phyloP scores from a whole-genome alignment of 2,329 filamentous ascomycete species.

The Cladosporium velox region DNA sequence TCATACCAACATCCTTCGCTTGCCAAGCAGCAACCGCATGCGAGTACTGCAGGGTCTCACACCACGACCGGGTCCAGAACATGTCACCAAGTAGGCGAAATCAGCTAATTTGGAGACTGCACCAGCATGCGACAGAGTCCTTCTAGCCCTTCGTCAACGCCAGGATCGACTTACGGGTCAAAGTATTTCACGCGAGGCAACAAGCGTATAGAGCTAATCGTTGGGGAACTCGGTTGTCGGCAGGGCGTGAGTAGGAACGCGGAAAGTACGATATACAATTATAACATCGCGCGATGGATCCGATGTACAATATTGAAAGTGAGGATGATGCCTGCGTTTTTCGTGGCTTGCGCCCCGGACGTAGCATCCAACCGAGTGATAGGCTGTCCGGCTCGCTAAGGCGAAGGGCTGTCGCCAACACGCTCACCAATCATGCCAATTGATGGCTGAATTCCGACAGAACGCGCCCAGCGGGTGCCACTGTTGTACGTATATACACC shows the following conservation, averaged over 20 bases:
- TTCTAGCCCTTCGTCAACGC: not conserved
- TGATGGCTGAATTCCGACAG: not conserved
- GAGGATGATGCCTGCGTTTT: not conserved
- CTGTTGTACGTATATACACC: not conserved
- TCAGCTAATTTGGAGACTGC: not conserved
- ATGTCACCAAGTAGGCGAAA: not conserved
- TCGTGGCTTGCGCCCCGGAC: slow-evolving; percentile 1
- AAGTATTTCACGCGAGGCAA: not conserved
- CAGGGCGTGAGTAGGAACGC: not conserved
- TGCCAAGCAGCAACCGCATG: not conserved
- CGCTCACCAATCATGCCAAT: not conserved
- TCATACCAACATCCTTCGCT: not conserved
- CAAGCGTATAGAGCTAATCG: not conserved
- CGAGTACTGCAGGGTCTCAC: not conserved
- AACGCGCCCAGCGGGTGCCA: not conserved
- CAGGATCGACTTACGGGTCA: not conserved
- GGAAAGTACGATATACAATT: not conserved
- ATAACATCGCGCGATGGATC: slow-evolving; percentile 2
- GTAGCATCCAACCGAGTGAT: not conserved
- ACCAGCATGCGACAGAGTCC: not conserved
- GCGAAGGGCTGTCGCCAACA: not conserved
- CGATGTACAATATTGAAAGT: not conserved
- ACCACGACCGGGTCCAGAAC: not conserved
- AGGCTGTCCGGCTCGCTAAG: not conserved
- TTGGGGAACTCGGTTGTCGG: slow-evolving; percentile 6